Conservation (phyloP, 2,329 filamentous ascomycete species). For the Helotiales sp. region DNA sequence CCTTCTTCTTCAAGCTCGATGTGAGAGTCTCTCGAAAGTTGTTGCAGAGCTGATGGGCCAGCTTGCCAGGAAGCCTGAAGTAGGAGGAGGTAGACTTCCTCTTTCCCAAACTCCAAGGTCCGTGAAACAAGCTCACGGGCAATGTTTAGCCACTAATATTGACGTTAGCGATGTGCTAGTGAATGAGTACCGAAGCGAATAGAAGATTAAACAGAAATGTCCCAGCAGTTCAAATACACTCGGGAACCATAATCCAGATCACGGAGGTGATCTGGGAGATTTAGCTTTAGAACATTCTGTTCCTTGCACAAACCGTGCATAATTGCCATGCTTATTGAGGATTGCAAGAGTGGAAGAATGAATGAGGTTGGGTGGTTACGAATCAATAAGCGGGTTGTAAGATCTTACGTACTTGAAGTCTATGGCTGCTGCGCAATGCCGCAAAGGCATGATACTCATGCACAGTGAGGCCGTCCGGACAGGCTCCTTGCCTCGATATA, state of each 20-base stretch:
- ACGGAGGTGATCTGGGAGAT: neutral
- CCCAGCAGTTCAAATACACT: neutral
- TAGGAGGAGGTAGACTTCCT: conserved; percentile 48
- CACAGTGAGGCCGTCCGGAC: conserved; percentile 48
- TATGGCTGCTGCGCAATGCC: conserved; percentile 38
- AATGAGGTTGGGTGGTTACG: neutral
- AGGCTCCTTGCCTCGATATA: conserved; percentile 48
- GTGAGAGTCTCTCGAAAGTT: conserved; percentile 38
- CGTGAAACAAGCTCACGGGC: conserved; percentile 49
- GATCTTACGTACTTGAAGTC: conserved; percentile 5
- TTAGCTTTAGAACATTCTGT: neutral
- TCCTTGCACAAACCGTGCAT: neutral
- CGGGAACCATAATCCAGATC: neutral
- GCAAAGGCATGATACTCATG: conserved; percentile 57
- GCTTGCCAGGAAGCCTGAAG: conserved; percentile 51
- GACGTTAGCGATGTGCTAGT: conserved; percentile 38
- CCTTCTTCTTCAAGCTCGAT: conserved; percentile 34
- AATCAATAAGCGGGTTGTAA: neutral
- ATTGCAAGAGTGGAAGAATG: neutral
- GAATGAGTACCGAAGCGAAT: neutral
- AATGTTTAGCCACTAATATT: conserved; percentile 58
- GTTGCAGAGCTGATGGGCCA: conserved; percentile 35
- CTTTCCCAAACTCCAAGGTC: conserved; percentile 50
- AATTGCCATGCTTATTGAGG: neutral
- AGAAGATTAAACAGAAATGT: neutral